Evolutionary conservation across 2,329 filamentous ascomycete species (phyloP).

Genomic region (Hysterium pulicare): DNA sequence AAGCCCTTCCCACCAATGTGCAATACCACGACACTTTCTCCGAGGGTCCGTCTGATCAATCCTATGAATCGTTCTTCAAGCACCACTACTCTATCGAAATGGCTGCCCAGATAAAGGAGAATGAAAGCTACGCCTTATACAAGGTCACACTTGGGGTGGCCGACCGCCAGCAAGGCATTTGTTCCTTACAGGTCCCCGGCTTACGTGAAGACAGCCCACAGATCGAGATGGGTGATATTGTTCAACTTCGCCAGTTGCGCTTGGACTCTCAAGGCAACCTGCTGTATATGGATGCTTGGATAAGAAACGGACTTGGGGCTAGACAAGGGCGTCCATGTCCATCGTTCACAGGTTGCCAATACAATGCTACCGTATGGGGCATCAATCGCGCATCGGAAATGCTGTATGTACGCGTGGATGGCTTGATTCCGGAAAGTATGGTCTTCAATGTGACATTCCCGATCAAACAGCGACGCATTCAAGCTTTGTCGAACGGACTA

Average conservation of each 20-base stretch:
- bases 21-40: neutral
- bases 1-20: neutral
- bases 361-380: conserved; percentile 19
- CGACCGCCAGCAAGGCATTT: conserved; percentile 7
- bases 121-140: conserved; percentile 20
- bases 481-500: conserved; percentile 10
- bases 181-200: conserved; percentile 22
- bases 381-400: conserved; percentile 22
- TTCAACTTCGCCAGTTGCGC: conserved; percentile 30
- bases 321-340: neutral
- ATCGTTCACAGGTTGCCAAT: conserved; percentile 18
- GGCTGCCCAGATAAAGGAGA: conserved; percentile 14
- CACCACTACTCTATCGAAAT: conserved; percentile 4
- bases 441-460: conserved; percentile 24
- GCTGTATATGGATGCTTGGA: conserved; percentile 1
- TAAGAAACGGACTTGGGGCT: neutral
- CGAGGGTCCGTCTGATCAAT: neutral
- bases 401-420: conserved; percentile 19
- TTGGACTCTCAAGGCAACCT: conserved; percentile 14
- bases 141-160: conserved; percentile 4
- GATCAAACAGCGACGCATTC: conserved; percentile 12
- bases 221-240: conserved; percentile 28
- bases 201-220: conserved; percentile 29
- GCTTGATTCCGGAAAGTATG: conserved; percentile 8
- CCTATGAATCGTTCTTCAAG: conserved; percentile 17